Evolutionary conservation across 805 yeast species (phyloP).

Genomic region (Wickerhamomyces alni): DNA sequence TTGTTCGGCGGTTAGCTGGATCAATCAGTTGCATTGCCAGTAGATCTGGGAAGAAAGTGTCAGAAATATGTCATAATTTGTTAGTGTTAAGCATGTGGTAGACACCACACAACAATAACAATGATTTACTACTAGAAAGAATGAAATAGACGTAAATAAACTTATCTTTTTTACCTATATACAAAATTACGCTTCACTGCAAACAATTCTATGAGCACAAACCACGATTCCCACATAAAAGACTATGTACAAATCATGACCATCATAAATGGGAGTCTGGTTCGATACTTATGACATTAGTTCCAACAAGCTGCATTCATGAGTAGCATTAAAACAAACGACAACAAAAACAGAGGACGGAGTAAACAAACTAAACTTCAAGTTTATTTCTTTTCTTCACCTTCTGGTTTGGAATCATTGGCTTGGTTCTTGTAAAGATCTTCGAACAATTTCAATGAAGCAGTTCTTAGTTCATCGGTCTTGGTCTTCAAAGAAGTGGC

Average conservation of each 20-base stretch:
- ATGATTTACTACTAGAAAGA: too few species aligned
- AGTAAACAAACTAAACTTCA: not conserved
- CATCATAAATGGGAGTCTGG: not conserved
- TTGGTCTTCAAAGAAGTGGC: slow-evolving; percentile 65
- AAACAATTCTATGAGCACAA: not conserved
- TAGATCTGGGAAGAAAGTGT: too few species aligned
- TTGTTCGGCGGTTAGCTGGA: too few species aligned
- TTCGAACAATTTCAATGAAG: slow-evolving; percentile 76
- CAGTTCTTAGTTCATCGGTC: slow-evolving; percentile 74
- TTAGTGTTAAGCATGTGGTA: too few species aligned
- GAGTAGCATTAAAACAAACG: slow-evolving; percentile 1
- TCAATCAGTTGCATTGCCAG: too few species aligned
- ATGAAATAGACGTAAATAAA: not conserved
- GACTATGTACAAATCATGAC: slow-evolving; percentile 2
- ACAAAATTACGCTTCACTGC: not conserved
- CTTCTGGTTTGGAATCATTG: slow-evolving; percentile 23
- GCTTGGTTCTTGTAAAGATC: slow-evolving; percentile 24
- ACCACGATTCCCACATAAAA: not conserved
- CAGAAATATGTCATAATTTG: too few species aligned
- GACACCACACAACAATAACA: too few species aligned
- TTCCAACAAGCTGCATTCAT: not conserved
- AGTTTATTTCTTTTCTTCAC: slow-evolving; percentile 13
- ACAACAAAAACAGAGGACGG: not conserved
- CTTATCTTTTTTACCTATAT: slow-evolving; percentile 1
- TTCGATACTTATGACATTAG: not conserved